A percentile compares a stretch with the other conserved stretches of the same genome.
These are phyloP conservation scores for Dendrobium officinale DNA, from an alignment of 106 monocot genomes.

Conservation along the genomic window DNA sequence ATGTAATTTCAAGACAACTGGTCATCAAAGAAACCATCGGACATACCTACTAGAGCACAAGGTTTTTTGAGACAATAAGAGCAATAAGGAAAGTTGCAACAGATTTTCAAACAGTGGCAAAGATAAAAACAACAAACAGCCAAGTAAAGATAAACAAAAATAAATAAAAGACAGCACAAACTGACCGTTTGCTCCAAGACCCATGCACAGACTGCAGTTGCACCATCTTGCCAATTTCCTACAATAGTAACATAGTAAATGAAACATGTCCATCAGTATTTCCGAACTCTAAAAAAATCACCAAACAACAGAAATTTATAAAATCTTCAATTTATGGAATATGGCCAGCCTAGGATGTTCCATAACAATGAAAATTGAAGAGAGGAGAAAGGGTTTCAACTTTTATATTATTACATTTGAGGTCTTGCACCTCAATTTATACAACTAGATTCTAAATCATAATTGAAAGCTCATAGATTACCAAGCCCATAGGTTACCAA, in stretches of 20 bases:
- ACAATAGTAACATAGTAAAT: slow-evolving; percentile 5
- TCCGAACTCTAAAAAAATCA: neutral
- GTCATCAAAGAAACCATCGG: neutral
- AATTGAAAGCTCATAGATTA: too few relatives aligned
- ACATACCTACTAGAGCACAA: neutral
- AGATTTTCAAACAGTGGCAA: neutral
- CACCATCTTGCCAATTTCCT: slow-evolving; percentile 94
- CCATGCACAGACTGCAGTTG: slow-evolving; percentile 85
- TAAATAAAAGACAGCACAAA: neutral
- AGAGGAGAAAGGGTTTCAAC: too few relatives aligned
- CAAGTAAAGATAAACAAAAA: neutral
- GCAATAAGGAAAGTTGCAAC: neutral
- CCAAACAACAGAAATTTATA: neutral
- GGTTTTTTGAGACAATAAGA: neutral
- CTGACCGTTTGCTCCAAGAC: slow-evolving; percentile 69
- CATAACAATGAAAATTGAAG: too few relatives aligned
- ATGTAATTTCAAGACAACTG: neutral
- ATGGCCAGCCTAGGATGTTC: too few relatives aligned
- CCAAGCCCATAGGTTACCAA: too few relatives aligned
- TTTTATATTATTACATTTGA: too few relatives aligned
- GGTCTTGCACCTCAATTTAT: too few relatives aligned
- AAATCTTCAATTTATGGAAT: too few relatives aligned
- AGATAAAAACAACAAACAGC: too few relatives aligned
- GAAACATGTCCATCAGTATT: neutral
- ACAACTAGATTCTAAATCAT: too few relatives aligned